Conservation (phyloP, 371 early-diverging fungal genomes). For the Rozella allomycis region DNA sequence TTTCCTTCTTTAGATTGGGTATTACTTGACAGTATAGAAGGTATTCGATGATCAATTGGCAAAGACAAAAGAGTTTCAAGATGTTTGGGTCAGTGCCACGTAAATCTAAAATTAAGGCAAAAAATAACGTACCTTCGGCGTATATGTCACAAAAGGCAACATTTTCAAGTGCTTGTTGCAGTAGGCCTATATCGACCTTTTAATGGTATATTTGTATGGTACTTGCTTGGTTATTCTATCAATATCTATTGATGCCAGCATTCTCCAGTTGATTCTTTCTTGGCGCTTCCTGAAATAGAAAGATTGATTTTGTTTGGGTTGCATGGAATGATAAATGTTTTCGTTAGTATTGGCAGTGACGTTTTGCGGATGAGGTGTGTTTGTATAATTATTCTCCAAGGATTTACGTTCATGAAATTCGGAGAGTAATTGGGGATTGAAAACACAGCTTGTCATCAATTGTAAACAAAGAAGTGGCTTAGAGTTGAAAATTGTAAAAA, state of each 20-base stretch:
- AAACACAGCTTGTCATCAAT: no score
- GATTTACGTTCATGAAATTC: no score
- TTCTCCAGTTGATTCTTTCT: slow-evolving; percentile 24
- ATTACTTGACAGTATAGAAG: slow-evolving; percentile 18
- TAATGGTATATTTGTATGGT: neutral
- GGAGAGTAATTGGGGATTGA: no score
- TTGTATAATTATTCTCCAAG: no score
- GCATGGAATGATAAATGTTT: no score
- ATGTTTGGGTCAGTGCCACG: slow-evolving; percentile 21
- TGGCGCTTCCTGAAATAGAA: slow-evolving; percentile 16
- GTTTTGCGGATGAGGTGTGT: no score
- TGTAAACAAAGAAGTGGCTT: no score
- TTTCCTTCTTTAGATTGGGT: no score
- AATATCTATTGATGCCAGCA: slow-evolving; percentile 13
- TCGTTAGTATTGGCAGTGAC: no score
- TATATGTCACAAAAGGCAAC: slow-evolving; percentile 25
- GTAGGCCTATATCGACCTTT: slow-evolving; percentile 15
- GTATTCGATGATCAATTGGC: slow-evolving; percentile 30
- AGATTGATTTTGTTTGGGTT: no score
- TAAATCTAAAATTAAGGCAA: slow-evolving; percentile 7
- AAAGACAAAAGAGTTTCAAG: slow-evolving; percentile 22
- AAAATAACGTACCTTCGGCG: slow-evolving; percentile 11
- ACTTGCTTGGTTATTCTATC: slow-evolving; percentile 17
- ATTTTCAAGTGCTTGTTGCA: slow-evolving; percentile 27
- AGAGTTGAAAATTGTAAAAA: no score